A percentile compares a stretch with the other conserved stretches of the same genome.
These are phyloP conservation scores for Leccinum pseudoinsigne DNA, from an alignment of 1,284 basidiomycete species.

Conservation along the genomic window DNA sequence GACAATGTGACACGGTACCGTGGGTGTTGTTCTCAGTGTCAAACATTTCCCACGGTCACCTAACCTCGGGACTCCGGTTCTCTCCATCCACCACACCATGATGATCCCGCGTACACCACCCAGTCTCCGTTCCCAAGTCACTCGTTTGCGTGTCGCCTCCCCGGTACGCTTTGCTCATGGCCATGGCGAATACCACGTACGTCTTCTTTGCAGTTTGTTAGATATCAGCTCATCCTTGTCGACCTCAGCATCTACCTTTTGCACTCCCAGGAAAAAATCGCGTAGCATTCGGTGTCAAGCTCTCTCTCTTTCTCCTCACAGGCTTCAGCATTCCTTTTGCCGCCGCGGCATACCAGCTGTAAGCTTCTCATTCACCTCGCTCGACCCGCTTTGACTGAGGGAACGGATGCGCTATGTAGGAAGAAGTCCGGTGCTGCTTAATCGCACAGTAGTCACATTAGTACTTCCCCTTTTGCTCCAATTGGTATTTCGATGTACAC, in stretches of 20 bases:
- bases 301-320: constrained; percentile 49
- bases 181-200: constrained; percentile 63
- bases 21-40: not conserved
- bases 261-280: constrained; percentile 55
- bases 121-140: constrained; percentile 39
- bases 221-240: not conserved
- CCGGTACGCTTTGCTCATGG: constrained; percentile 40
- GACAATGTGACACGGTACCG: not conserved
- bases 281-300: constrained; percentile 55
- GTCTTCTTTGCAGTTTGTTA: constrained; percentile 14
- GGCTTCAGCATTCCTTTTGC: constrained; percentile 71
- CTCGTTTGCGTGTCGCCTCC: constrained; percentile 34
- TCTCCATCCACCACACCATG: constrained; percentile 17
- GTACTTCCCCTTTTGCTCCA: not conserved
- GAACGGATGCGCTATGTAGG: constrained; percentile 25
- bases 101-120: constrained; percentile 43
- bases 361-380: constrained; percentile 31
- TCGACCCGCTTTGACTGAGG: not conserved
- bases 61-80: constrained; percentile 12
- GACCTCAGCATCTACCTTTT: constrained; percentile 68
- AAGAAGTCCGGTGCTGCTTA: constrained; percentile 35
- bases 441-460: constrained; percentile 5
- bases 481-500: constrained; percentile 9
- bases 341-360: constrained; percentile 68
- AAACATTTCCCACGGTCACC: constrained; percentile 22